Percentiles rank a stretch among this genome's conserved stretches.
Evolutionary conservation across 345 rosid genomes (phyloP).

Genomic region (Rubroshorea leprosula): DNA sequence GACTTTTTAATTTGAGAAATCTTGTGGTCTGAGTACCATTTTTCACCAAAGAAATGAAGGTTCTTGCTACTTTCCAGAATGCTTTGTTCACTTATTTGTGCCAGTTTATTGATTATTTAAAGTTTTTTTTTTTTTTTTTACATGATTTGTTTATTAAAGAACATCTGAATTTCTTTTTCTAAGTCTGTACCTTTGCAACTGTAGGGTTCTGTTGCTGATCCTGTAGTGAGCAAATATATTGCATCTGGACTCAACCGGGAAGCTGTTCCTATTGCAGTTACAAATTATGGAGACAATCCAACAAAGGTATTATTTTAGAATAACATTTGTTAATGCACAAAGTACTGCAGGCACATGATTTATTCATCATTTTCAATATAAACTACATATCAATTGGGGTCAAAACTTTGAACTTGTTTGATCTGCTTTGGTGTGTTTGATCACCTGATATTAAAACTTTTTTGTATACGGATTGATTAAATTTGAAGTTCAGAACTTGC

Average conservation of each 20-base stretch:
- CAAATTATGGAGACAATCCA: conserved; percentile 84
- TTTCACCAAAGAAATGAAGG: not conserved
- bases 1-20: not conserved
- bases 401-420: too few relatives aligned
- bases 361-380: not conserved
- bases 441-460: too few relatives aligned
- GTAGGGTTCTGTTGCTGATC: conserved; percentile 61
- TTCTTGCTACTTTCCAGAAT: not conserved
- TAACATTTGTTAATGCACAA: not conserved
- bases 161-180: not conserved
- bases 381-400: not conserved
- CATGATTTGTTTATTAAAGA: not conserved
- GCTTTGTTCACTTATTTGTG: not conserved
- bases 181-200: not conserved
- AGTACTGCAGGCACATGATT: not conserved
- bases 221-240: conserved; percentile 57
- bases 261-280: conserved; percentile 65
- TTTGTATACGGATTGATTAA: too few relatives aligned
- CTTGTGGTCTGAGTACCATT: not conserved
- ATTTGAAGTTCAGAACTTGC: too few relatives aligned
- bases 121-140: not conserved
- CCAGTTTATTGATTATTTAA: not conserved
- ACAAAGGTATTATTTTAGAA: conserved; percentile 43
- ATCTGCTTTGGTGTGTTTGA: not conserved
- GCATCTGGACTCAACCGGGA: conserved; percentile 62